Base-by-base conservation (phyloP, 441 rosid genomes). In the Pelargonium myrrhifolium region DNA sequence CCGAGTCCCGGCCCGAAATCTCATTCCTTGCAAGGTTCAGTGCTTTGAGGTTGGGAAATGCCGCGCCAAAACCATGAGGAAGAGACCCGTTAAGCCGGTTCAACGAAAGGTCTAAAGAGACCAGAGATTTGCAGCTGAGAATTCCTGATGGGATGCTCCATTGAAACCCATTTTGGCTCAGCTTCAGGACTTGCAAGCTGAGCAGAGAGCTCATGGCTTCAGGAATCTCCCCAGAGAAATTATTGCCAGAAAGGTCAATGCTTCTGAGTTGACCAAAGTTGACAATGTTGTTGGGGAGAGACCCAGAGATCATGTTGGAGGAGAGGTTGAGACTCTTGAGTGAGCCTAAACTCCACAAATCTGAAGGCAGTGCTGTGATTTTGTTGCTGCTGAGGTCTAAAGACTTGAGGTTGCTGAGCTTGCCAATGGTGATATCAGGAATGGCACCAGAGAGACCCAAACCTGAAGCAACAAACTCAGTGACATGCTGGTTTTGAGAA, bases 381-480 rank as follows among this genome's bases (percentile, higher is more conserved):
- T 79, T 83, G 84, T 90, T 93, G 76, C 79, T 70, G 81, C 97
- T 87, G 64, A 93, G 96, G 81, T 93, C 94, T 82, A 93, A 75
- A 78, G 77, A 65, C 68, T 81, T 85, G 65, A 90, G 92, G 74
- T 85, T 81, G 78, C 75, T 84, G 72, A 90, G 88, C 77, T 90
- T 93, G 22, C 97, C 96, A 71, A 93, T 82, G 74, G 98, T 93
- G 66, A 71, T 68, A 10, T 93, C 98, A 73, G 96, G 97, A 69
- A 89, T 81, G 8, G 84, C 62, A 76, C 96, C 98, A 74, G 91
- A 82, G 14, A 93, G 87, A 68, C 84, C 83, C 71, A 81, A 67
- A 61, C 84, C 85, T 67, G 96, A 77, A 72, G 85, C 91, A 6
- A 73, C 67, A 2, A 90, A 75, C 68, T 39, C 71, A 53, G 78